phyloP scores from a whole-genome alignment of 768 basidiomycete genomes.

The Auriscalpium microsporum region DNA sequence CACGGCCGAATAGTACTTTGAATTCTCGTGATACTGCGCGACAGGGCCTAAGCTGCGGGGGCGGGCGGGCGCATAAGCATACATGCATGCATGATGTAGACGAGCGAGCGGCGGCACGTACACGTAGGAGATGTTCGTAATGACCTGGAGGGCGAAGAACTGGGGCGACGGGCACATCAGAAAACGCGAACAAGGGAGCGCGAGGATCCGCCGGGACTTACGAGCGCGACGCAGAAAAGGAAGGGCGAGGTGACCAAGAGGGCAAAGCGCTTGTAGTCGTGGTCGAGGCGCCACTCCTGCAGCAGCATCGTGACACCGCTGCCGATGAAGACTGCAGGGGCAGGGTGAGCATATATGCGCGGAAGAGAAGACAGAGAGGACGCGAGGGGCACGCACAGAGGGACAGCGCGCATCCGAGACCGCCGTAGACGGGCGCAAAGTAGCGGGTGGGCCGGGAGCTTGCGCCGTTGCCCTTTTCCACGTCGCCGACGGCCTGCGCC shows the following conservation, averaged over 20 bases:
- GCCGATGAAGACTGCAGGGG: conserved; percentile 52
- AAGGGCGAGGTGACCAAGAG: conserved; percentile 61
- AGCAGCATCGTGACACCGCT: conserved; percentile 52
- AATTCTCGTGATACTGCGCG: conserved; percentile 80
- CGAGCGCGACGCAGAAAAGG: conserved; percentile 68
- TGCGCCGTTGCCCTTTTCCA: conserved; percentile 39
- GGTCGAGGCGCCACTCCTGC: conserved; percentile 62
- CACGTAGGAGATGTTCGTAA: conserved; percentile 60
- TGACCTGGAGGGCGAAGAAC: conserved; percentile 70
- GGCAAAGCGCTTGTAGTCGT: conserved; percentile 51
- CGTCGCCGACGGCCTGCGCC: conserved; percentile 26
- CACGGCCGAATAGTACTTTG: conserved; percentile 70
- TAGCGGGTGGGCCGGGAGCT: conserved; percentile 35
- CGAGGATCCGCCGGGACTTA: conserved; percentile 26
- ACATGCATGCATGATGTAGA: not conserved
- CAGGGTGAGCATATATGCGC: not conserved
- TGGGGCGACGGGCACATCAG: conserved; percentile 18
- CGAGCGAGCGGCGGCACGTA: conserved; percentile 26
- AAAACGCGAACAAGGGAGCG: not conserved
- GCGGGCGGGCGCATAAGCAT: not conserved
- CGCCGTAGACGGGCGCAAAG: conserved; percentile 66
- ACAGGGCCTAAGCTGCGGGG: conserved; percentile 63
- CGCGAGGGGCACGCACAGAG: conserved; percentile 41
- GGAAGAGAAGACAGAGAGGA: no score
- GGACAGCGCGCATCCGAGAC: conserved; percentile 57